Conservation (phyloP, 2,329 filamentous ascomycete species). For the Daldinia sp. region DNA sequence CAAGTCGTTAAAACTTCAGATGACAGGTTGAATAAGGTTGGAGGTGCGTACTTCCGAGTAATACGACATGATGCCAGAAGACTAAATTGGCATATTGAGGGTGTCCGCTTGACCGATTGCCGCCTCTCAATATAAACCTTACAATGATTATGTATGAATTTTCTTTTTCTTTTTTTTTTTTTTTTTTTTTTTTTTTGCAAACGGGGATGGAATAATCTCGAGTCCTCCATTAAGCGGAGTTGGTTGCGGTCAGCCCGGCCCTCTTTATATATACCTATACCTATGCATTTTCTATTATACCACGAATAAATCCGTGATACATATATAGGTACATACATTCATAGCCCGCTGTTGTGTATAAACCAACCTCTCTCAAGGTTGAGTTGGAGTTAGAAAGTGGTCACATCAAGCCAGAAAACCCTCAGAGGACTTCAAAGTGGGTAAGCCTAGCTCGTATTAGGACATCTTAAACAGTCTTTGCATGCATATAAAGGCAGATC, state of each 20-base stretch:
- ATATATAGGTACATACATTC: not conserved
- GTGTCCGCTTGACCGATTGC: conserved; percentile 11
- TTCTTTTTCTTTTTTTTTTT: too few relatives aligned
- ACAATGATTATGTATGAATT: conserved; percentile 9
- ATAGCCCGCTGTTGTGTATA: not conserved
- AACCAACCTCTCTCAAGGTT: not conserved
- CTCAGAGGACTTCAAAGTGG: not conserved
- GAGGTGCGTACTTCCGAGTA: conserved; percentile 18
- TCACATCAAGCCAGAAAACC: not conserved
- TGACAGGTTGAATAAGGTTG: conserved; percentile 30
- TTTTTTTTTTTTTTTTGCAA: too few relatives aligned
- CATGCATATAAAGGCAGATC: conserved; percentile 2
- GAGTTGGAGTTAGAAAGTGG: not conserved
- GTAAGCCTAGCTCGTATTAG: conserved; percentile 2
- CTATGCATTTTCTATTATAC: not conserved
- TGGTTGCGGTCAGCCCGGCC: not conserved
- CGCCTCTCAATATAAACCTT: conserved; percentile 9
- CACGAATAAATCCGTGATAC: not conserved
- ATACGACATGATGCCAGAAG: conserved; percentile 19
- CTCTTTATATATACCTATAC: not conserved
- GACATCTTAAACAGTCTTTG: not conserved
- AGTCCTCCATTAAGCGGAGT: not conserved
- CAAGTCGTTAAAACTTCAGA: conserved; percentile 29
- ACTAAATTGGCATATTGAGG: conserved; percentile 21
- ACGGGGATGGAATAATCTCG: conserved; percentile 1